These are phyloP conservation scores for Gracilariopsis chorda DNA, from an alignment of 23 red algal species.

Conservation along the genomic window DNA sequence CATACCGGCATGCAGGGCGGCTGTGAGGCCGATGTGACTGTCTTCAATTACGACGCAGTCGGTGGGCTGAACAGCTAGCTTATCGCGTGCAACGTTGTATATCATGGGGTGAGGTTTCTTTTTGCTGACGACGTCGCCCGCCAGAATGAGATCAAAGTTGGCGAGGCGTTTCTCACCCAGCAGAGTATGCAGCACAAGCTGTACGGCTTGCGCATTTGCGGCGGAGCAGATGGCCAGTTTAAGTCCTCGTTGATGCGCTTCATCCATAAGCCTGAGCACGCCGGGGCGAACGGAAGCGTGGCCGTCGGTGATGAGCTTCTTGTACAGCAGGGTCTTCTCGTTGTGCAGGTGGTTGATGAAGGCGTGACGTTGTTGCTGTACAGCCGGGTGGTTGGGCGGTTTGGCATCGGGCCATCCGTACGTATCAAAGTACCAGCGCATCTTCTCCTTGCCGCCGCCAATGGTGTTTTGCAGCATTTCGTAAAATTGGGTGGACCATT, in stretches of 20 bases:
- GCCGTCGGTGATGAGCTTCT: slow-evolving; percentile 47
- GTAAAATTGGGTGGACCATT: slow-evolving; percentile 83
- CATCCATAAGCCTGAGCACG: slow-evolving; percentile 83
- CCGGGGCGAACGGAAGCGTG: slow-evolving; percentile 54
- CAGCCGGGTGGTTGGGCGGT: not conserved
- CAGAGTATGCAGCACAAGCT: slow-evolving; percentile 56
- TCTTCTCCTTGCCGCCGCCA: slow-evolving; percentile 97
- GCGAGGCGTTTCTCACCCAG: slow-evolving; percentile 61
- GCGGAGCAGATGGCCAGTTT: slow-evolving; percentile 90
- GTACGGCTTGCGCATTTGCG: slow-evolving; percentile 63
- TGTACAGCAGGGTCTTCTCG: slow-evolving; percentile 78
- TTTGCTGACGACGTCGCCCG: slow-evolving; percentile 76
- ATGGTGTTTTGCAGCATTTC: slow-evolving; percentile 89
- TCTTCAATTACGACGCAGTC: slow-evolving; percentile 97
- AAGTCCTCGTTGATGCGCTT: slow-evolving; percentile 45
- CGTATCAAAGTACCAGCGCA: slow-evolving; percentile 86
- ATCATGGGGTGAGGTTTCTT: slow-evolving; percentile 99
- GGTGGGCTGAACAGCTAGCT: slow-evolving; percentile 24
- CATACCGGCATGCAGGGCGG: slow-evolving; percentile 77
- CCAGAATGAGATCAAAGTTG: slow-evolving; percentile 79
- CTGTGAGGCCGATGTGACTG: slow-evolving; percentile 84
- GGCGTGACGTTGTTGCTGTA: not conserved
- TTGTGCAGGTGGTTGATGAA: slow-evolving; percentile 44
- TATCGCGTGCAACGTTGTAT: slow-evolving; percentile 74
- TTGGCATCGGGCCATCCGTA: slow-evolving; percentile 82